Conservation (phyloP, 148 eudicot genomes). For the Dianthus caryophyllus region DNA sequence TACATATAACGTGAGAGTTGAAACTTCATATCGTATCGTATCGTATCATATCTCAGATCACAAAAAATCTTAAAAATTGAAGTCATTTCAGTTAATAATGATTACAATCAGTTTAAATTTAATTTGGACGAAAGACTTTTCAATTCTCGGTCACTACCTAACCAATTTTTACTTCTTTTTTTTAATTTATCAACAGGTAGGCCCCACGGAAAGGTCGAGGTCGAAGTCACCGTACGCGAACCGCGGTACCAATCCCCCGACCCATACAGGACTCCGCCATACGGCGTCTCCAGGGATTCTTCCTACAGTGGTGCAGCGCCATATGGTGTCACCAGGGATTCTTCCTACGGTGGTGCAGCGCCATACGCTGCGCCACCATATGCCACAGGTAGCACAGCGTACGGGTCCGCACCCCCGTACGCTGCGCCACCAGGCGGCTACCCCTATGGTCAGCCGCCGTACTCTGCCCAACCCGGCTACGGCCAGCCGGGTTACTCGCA, state of each 20-base stretch:
- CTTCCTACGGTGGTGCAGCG: neutral
- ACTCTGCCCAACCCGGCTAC: neutral
- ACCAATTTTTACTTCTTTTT: too few species aligned
- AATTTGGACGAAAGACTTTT: too few species aligned
- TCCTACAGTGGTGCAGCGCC: conserved; percentile 29
- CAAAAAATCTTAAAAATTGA: too few species aligned
- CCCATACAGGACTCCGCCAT: conserved; percentile 51
- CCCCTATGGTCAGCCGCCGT: conserved; percentile 9
- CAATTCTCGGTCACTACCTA: too few species aligned
- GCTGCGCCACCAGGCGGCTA: conserved; percentile 17
- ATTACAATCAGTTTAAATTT: too few species aligned
- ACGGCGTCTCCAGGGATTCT: conserved; percentile 38
- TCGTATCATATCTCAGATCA: too few species aligned
- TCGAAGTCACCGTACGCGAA: conserved; percentile 41
- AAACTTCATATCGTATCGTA: too few species aligned
- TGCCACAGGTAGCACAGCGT: conserved; percentile 14
- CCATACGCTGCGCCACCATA: conserved; percentile 1
- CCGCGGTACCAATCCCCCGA: conserved; percentile 54
- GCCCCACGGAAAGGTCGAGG: conserved; percentile 67
- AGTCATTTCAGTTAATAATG: too few species aligned
- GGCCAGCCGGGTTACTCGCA: neutral
- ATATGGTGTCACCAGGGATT: conserved; percentile 42
- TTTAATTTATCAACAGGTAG: conserved; percentile 33
- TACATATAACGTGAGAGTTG: too few species aligned
- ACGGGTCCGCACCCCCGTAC: conserved; percentile 18